Evolutionary conservation across 2,329 filamentous ascomycete species (phyloP), one percentile per base, ranked within the genome.

Genomic region (Zasmidium angulare): DNA sequence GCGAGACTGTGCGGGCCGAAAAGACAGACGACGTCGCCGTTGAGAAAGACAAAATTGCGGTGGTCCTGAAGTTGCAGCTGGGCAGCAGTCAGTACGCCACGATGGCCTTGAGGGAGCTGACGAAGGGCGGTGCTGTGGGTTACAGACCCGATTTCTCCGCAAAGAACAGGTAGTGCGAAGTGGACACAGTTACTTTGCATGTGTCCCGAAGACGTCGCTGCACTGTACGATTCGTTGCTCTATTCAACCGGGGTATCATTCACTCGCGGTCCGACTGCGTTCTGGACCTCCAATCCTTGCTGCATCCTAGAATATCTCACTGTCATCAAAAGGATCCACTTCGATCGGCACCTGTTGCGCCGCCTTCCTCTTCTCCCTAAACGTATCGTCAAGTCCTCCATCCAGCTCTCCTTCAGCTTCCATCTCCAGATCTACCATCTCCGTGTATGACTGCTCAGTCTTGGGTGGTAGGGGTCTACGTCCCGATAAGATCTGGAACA

Each of bases 21-120:
- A 69, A 72, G 23, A 56, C 58, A 19, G 63, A 50, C 3, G 53
- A 61, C 14, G 36, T 10, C 10, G 57, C 21, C 21, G 56, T 54
- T 12, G 58, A 63, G 20, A 59, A 63, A 10, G 73, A 76, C 53
- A 88, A 89, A 69, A 77, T 90, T 19, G 90, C 87, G 0, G 81
- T 91, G 0, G 76, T 90, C 23, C 73, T 95, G 66, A 91, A 86
- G 72, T 84, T 96, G 75, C 87, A 91, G 71, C 81, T 96, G 24
- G 89, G 86, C 1, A 86, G 87, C 51, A 92, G 89, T 70, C 89
- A 91, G 70, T 96, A 96, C 76, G 91, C 91, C 0, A 96, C 91
- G 0, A 90, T 96, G 81, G 89, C 89, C 12, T 73, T 96, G 64
- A 79, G 91, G 55, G 91, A 96, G 76, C 75, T 96, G 62, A 92